These are phyloP conservation scores for Kwoniella dejecticola DNA, from an alignment of 768 basidiomycete genomes.

Conservation along the genomic window DNA sequence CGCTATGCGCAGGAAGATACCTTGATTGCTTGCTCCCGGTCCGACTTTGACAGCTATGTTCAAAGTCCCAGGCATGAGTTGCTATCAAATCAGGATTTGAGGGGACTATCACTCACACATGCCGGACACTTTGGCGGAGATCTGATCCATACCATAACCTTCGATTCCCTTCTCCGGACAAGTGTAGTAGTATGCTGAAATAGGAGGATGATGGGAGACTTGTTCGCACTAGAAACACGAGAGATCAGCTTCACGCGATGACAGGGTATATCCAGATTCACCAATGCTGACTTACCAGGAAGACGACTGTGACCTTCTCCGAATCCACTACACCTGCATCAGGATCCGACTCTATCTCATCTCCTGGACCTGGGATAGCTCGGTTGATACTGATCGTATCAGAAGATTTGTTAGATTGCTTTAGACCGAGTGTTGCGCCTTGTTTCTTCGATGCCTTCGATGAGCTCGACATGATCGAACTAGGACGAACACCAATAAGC, in stretches of 20 bases:
- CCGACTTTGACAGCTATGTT: constrained; percentile 49
- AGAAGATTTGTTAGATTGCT: constrained; percentile 45
- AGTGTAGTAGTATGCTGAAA: constrained; percentile 77
- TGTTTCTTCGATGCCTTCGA: constrained; percentile 35
- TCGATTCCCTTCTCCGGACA: constrained; percentile 75
- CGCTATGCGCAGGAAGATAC: constrained; percentile 77
- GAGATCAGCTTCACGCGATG: background rate
- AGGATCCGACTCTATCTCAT: constrained; percentile 53
- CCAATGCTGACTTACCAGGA: constrained; percentile 58
- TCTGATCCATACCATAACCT: constrained; percentile 80
- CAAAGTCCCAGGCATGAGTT: background rate
- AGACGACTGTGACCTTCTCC: constrained; percentile 68
- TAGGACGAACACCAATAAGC: constrained; percentile 1
- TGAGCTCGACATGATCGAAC: constrained; percentile 39
- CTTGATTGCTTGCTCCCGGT: constrained; percentile 83
- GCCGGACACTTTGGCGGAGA: constrained; percentile 86
- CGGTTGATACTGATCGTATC: constrained; percentile 32
- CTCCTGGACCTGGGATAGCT: constrained; percentile 48
- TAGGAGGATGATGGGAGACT: constrained; percentile 94
- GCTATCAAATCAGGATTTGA: background rate
- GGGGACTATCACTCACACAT: constrained; percentile 63
- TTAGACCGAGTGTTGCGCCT: background rate
- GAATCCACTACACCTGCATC: constrained; percentile 56
- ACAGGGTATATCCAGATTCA: background rate
- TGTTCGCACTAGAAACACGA: constrained; percentile 69